Evolutionary conservation across 1,139 yeast genomes (phyloP).

Genomic region (Lodderomyces elongisporus): DNA sequence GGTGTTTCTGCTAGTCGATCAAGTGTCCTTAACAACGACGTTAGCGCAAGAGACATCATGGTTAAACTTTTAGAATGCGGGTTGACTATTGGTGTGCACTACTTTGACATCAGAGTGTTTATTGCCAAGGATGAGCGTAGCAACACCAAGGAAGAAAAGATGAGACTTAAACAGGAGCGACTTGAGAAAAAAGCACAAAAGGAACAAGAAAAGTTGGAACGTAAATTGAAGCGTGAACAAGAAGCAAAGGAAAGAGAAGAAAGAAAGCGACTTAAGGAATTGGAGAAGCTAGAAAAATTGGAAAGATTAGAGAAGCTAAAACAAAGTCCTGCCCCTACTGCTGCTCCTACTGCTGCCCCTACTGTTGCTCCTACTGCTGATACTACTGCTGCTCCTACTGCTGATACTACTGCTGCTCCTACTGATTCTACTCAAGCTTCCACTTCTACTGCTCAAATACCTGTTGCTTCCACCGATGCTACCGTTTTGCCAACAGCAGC

Average conservation of each 20-base stretch:
- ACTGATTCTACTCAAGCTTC: background rate
- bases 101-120: slow-evolving; percentile 69
- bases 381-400: background rate
- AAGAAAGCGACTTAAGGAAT: slow-evolving; percentile 9
- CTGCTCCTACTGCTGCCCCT: too few relatives aligned
- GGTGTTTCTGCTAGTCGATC: slow-evolving; percentile 22
- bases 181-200: slow-evolving; percentile 14
- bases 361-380: too few relatives aligned
- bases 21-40: slow-evolving; percentile 42
- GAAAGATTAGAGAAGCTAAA: background rate
- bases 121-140: slow-evolving; percentile 71
- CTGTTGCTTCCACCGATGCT: too few relatives aligned
- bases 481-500: too few relatives aligned
- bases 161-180: slow-evolving; percentile 26
- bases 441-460: background rate
- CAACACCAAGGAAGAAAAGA: slow-evolving; percentile 30
- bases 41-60: slow-evolving; percentile 79
- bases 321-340: background rate
- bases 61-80: slow-evolving; percentile 77
- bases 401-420: background rate
- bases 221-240: slow-evolving; percentile 4
- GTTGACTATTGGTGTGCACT: slow-evolving; percentile 77
- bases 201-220: slow-evolving; percentile 8
- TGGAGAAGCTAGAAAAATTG: slow-evolving; percentile 4
- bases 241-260: slow-evolving; percentile 7